Evolutionary conservation across 164 flowering plant species (phyloP).

Genomic region (Platanus orientalis): DNA sequence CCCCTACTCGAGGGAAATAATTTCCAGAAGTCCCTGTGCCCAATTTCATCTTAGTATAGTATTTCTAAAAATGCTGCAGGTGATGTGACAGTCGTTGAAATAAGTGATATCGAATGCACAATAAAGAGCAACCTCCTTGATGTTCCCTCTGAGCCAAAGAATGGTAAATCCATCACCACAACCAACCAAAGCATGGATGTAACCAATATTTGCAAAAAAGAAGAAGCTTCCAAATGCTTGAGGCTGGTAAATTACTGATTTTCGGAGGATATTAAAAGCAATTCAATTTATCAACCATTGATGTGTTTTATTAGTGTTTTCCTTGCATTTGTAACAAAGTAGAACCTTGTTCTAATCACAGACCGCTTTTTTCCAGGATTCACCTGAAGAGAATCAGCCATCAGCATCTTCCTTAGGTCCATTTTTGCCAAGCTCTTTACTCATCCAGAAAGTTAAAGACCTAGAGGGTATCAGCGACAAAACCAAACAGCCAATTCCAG

Average conservation of each 20-base stretch:
- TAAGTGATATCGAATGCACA: conserved; percentile 12
- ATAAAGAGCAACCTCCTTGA: conserved; percentile 23
- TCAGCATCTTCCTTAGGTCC: conserved; percentile 20
- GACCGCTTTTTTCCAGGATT: conserved; percentile 29
- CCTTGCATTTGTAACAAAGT: not conserved
- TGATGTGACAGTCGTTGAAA: conserved; percentile 21
- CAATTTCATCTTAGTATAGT: not conserved
- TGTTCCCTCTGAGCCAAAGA: conserved; percentile 23
- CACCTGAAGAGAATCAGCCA: conserved; percentile 22
- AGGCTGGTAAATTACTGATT: conserved; percentile 30
- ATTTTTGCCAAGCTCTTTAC: conserved; percentile 32
- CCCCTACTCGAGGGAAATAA: not conserved
- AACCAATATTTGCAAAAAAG: conserved; percentile 21
- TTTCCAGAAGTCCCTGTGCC: not conserved
- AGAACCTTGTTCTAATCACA: not conserved
- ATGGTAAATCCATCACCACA: conserved; percentile 5
- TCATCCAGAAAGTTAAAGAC: conserved; percentile 26
- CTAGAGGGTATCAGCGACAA: conserved; percentile 24
- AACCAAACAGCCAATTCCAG: conserved; percentile 70
- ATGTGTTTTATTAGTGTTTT: conserved; percentile 1
- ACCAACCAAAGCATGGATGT: conserved; percentile 21
- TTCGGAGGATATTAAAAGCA: not conserved
- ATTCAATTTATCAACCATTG: not conserved
- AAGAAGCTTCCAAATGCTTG: conserved; percentile 17
- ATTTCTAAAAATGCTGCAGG: conserved; percentile 24